Evolutionary conservation across 805 yeast species (phyloP).

Genomic region (Hanseniaspora occidentalis): DNA sequence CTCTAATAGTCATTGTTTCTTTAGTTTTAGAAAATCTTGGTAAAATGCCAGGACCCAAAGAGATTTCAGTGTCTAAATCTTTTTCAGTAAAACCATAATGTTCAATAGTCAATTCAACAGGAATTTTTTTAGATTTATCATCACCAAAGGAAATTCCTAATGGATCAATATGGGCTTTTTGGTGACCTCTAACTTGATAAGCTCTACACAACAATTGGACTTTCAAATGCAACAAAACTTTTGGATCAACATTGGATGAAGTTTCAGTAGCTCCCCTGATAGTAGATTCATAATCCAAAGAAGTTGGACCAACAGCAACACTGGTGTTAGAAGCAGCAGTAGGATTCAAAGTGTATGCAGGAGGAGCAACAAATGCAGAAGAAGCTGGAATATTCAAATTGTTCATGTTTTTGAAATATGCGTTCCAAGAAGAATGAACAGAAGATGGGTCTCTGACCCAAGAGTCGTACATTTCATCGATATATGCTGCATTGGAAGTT

Average conservation of each 20-base stretch:
- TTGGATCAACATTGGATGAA: constrained; percentile 34
- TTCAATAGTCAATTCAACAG: constrained; percentile 82
- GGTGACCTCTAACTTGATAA: constrained; percentile 97
- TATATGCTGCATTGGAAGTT: constrained; percentile 76
- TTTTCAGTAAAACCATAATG: constrained; percentile 84
- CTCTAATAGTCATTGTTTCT: constrained; percentile 56
- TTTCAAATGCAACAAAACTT: constrained; percentile 78
- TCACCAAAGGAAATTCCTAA: constrained; percentile 79
- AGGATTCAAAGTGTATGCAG: constrained; percentile 59
- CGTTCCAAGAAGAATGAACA: constrained; percentile 95
- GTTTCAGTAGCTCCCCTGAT: constrained; percentile 23
- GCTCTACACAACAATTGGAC: constrained; percentile 96
- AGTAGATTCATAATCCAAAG: constrained; percentile 11
- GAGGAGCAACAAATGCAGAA: constrained; percentile 81
- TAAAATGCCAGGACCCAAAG: constrained; percentile 93
- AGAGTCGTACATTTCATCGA: constrained; percentile 95
- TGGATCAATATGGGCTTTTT: constrained; percentile 93
- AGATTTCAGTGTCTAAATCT: constrained; percentile 72
- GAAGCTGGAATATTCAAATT: constrained; percentile 56
- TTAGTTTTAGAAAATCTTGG: constrained; percentile 71
- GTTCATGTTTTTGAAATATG: constrained; percentile 86
- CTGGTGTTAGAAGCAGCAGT: constrained; percentile 38
- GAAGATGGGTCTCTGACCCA: constrained; percentile 85
- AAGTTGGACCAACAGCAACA: constrained; percentile 11
- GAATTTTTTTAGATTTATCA: constrained; percentile 37